These are phyloP conservation scores for Coemansia sp. DNA, from an alignment of 192 early-diverging fungal genomes.

Conservation along the genomic window DNA sequence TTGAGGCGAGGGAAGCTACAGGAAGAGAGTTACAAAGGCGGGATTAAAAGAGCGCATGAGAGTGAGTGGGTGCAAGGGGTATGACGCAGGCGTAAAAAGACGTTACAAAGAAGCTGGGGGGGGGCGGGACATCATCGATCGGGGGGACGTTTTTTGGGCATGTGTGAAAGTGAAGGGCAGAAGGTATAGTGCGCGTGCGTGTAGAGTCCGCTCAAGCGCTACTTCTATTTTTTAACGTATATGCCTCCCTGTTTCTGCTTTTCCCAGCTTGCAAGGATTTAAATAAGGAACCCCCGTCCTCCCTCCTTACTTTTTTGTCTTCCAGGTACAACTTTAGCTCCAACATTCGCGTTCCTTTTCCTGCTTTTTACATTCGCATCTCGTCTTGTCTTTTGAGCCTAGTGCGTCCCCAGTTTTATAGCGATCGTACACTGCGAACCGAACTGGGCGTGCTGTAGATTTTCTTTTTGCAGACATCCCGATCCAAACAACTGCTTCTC, in stretches of 20 bases:
- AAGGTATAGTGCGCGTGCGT: slow-evolving; percentile 12
- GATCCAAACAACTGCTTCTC: too few relatives aligned
- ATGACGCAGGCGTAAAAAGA: neutral
- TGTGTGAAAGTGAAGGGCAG: neutral
- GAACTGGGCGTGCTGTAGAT: too few relatives aligned
- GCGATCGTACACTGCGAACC: neutral
- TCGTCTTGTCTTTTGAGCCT: neutral
- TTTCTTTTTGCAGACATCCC: too few relatives aligned
- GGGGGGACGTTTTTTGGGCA: neutral
- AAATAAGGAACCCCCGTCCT: neutral
- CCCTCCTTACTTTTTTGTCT: neutral
- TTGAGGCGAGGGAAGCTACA: neutral
- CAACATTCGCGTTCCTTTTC: slow-evolving; percentile 1
- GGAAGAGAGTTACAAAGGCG: neutral
- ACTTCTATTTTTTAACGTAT: too few relatives aligned
- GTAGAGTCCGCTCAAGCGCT: neutral
- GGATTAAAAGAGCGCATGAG: neutral
- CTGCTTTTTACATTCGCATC: neutral
- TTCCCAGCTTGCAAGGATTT: neutral
- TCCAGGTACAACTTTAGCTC: neutral
- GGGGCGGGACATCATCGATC: neutral
- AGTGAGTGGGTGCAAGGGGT: neutral
- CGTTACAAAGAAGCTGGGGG: neutral
- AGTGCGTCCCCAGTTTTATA: neutral
- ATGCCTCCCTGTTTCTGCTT: too few relatives aligned